A percentile compares a stretch with the other conserved stretches of the same genome.
These are phyloP conservation scores for Marchantia polymorpha DNA, from an alignment of 225 moss, liverwort and hornwort species.

Conservation along the genomic window DNA sequence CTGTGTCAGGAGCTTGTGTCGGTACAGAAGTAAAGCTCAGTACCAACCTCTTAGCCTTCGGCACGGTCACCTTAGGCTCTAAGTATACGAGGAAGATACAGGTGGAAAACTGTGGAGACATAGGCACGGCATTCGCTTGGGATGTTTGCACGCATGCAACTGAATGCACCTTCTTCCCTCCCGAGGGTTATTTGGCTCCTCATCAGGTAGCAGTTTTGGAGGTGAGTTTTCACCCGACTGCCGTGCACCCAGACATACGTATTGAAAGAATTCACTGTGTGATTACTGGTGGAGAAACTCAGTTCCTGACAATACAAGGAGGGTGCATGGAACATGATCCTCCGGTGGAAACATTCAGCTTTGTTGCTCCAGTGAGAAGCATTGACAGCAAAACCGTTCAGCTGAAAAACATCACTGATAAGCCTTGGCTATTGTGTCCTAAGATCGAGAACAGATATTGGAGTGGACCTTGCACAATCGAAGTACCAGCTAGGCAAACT, in stretches of 20 bases:
- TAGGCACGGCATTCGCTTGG: conserved; percentile 85
- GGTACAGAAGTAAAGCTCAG: conserved; percentile 73
- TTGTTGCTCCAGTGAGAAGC: conserved; percentile 67
- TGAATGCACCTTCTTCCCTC: conserved; percentile 72
- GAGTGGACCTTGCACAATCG: conserved; percentile 39
- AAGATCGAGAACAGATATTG: conserved; percentile 65
- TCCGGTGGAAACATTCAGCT: conserved; percentile 42
- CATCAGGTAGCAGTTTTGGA: conserved; percentile 71
- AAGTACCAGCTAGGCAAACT: conserved; percentile 38
- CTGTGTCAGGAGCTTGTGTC: conserved; percentile 59
- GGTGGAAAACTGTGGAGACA: conserved; percentile 85
- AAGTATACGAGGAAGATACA: conserved; percentile 53
- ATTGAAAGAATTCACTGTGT: conserved; percentile 73
- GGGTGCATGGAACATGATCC: conserved; percentile 69
- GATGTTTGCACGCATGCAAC: conserved; percentile 55
- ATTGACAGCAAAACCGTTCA: conserved; percentile 50
- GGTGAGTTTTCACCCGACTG: conserved; percentile 75
- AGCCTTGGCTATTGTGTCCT: conserved; percentile 57
- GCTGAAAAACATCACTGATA: conserved; percentile 55
- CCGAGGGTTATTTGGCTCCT: conserved; percentile 68
- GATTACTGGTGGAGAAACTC: conserved; percentile 60
- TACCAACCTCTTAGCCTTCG: conserved; percentile 61
- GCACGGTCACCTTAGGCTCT: conserved; percentile 64
- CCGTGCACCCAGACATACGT: conserved; percentile 51
- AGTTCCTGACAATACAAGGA: conserved; percentile 61